Percentiles rank a stretch among this genome's conserved stretches.
These are phyloP conservation scores for Entophlyctis helioformis DNA, from an alignment of 192 early-diverging fungal species.

Conservation along the genomic window DNA sequence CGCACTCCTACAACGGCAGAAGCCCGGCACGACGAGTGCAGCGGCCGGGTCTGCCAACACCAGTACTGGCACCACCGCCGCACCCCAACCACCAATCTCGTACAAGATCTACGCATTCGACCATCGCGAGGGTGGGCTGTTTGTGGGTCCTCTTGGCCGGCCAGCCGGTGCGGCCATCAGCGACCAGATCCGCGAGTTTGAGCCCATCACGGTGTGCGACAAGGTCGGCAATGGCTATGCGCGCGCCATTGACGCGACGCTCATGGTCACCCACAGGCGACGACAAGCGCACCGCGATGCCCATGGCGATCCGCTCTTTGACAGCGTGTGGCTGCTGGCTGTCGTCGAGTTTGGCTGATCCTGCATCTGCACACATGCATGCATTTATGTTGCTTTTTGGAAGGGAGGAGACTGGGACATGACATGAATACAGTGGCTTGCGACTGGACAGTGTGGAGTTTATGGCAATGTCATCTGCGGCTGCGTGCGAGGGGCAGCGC, in stretches of 20 bases:
- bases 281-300: neutral
- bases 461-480: too few species aligned
- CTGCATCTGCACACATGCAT: neutral
- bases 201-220: conserved; percentile 15
- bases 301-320: neutral
- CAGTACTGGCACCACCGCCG: neutral
- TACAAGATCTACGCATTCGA: conserved; percentile 21
- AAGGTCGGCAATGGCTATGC: conserved; percentile 19
- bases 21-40: neutral
- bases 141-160: too few species aligned
- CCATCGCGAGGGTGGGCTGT: neutral
- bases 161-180: neutral
- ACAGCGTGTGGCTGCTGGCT: conserved; percentile 6
- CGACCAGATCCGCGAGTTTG: neutral
- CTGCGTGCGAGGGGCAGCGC: too few species aligned
- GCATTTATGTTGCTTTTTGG: too few species aligned
- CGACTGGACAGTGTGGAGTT: too few species aligned
- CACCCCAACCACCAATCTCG: conserved; percentile 2
- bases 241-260: conserved; percentile 8
- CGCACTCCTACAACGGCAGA: neutral
- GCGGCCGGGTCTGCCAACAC: neutral
- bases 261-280: neutral
- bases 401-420: too few species aligned
- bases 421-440: too few species aligned
- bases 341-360: conserved; percentile 12